These are phyloP conservation scores for Mycena olivaceomarginata DNA, from an alignment of 768 basidiomycete species.

Conservation along the genomic window DNA sequence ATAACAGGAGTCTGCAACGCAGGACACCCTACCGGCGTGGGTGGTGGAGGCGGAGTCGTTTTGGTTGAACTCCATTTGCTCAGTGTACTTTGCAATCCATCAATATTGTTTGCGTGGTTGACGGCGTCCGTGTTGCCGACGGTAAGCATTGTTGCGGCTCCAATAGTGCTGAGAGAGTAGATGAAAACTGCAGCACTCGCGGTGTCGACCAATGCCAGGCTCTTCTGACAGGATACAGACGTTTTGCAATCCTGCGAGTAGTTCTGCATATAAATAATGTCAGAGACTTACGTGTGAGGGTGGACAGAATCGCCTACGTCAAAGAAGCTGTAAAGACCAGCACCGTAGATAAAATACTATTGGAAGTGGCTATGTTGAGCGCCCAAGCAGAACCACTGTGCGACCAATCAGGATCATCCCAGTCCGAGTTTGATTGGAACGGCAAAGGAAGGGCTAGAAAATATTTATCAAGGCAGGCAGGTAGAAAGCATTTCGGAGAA, in stretches of 20 bases:
- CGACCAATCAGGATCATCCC: not conserved
- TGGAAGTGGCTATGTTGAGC: not conserved
- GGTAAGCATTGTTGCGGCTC: not conserved
- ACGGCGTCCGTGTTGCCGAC: not conserved
- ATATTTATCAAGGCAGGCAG: not conserved
- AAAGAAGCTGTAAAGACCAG: not conserved
- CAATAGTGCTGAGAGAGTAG: not conserved
- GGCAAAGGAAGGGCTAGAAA: not conserved
- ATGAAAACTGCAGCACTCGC: not conserved
- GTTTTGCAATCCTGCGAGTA: not conserved
- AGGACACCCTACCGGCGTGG: too few species aligned
- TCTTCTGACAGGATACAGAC: not conserved
- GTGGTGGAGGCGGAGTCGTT: too few species aligned
- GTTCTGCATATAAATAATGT: not conserved
- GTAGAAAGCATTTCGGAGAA: not conserved
- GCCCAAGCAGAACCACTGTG: not conserved
- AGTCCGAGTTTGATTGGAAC: not conserved
- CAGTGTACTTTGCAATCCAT: not conserved
- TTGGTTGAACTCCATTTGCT: not conserved
- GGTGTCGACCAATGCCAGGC: not conserved
- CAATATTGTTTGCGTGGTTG: not conserved
- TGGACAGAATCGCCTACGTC: not conserved
- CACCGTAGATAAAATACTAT: not conserved
- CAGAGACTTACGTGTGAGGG: not conserved
- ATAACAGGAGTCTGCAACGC: too few species aligned